phyloP scores from a whole-genome alignment of 176 grass and related monocot species.

The Rhynchospora pubera region DNA sequence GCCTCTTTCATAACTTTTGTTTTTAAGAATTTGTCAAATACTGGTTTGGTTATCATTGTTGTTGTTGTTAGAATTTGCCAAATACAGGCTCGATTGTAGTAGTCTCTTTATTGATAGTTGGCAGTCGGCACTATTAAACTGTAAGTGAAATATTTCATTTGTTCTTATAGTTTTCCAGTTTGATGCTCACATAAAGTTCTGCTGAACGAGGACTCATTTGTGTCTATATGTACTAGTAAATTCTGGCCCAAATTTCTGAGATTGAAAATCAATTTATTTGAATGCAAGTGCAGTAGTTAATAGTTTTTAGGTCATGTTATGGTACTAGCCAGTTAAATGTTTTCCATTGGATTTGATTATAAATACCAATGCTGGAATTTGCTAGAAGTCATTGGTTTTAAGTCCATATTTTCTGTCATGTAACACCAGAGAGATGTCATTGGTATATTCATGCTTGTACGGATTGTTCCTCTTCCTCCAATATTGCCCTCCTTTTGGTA shows the following conservation, averaged over 20 bases:
- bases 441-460: neutral
- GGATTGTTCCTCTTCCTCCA: neutral
- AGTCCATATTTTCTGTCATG: neutral
- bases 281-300: neutral
- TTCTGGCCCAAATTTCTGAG: neutral
- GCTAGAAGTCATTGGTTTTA: neutral
- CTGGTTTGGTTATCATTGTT: neutral
- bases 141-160: neutral
- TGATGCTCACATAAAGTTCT: neutral
- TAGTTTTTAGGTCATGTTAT: neutral
- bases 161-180: neutral
- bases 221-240: neutral
- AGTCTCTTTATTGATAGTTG: too few species aligned
- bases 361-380: neutral
- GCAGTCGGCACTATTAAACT: neutral
- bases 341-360: neutral
- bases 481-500: neutral
- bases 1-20: neutral
- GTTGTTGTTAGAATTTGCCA: too few species aligned
- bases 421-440: neutral
- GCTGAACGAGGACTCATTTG: neutral
- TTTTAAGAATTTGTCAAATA: neutral
- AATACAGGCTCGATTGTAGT: too few species aligned
- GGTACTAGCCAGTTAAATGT: neutral
- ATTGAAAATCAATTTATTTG: neutral